Evolutionary conservation across 768 basidiomycete genomes (phyloP).

Genomic region (Tylopilus cervinicoccineus): DNA sequence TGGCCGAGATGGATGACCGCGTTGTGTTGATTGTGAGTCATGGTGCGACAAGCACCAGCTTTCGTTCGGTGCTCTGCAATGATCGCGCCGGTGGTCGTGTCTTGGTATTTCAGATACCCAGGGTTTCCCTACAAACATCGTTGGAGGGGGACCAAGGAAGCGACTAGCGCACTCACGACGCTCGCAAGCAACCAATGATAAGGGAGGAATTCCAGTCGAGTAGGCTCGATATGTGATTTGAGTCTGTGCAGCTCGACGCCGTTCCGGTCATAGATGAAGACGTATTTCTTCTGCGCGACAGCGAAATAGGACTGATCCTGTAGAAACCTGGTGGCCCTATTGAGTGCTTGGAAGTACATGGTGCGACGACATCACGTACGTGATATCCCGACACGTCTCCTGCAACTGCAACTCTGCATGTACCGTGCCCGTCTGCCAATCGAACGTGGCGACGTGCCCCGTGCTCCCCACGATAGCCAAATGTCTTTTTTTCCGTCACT

Average conservation of each 20-base stretch:
- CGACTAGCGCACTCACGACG: conserved; percentile 49
- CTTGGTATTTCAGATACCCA: conserved; percentile 94
- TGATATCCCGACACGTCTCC: conserved; percentile 91
- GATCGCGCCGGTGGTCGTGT: conserved; percentile 88
- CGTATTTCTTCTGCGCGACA: conserved; percentile 94
- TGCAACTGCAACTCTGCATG: conserved; percentile 85
- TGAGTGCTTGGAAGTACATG: not conserved
- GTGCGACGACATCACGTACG: conserved; percentile 43
- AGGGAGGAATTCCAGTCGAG: conserved; percentile 85
- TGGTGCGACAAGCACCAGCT: conserved; percentile 76
- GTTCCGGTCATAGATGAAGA: conserved; percentile 91
- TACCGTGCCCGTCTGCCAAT: conserved; percentile 84
- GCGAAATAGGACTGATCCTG: conserved; percentile 93
- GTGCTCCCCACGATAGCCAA: conserved; percentile 77
- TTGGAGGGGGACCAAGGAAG: not conserved
- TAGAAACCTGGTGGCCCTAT: conserved; percentile 58
- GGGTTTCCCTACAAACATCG: conserved; percentile 60
- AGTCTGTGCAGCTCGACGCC: conserved; percentile 90
- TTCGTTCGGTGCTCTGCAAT: conserved; percentile 87
- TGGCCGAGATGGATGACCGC: conserved; percentile 95
- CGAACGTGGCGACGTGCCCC: conserved; percentile 91
- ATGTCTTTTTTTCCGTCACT: conserved; percentile 48
- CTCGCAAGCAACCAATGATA: conserved; percentile 93
- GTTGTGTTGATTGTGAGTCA: conserved; percentile 90
- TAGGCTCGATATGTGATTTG: conserved; percentile 83